Percentiles rank a stretch among this genome's conserved stretches.
Conservation (phyloP, 164 flowering plant species). For the Aristolochia californica region DNA sequence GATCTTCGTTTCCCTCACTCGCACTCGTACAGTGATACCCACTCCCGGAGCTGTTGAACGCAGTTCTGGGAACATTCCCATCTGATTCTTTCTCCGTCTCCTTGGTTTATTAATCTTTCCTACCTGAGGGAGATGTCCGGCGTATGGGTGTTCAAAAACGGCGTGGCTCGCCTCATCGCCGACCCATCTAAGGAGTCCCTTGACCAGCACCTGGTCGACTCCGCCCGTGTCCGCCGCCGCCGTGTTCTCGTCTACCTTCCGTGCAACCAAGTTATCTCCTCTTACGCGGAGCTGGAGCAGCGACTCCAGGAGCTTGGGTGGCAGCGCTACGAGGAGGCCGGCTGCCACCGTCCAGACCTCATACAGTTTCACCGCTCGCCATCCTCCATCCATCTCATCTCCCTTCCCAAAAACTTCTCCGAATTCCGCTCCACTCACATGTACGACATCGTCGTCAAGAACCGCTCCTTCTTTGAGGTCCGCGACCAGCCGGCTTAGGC, state of each 20-base stretch:
- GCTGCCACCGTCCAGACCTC: slow-evolving; percentile 14
- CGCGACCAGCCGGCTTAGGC: slow-evolving; percentile 16
- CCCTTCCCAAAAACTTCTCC: slow-evolving; percentile 31
- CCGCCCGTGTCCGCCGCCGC: slow-evolving; percentile 30
- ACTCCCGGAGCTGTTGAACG: too few relatives aligned
- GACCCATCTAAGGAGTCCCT: slow-evolving; percentile 39
- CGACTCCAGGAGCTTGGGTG: slow-evolving; percentile 38
- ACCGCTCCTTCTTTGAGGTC: slow-evolving; percentile 44
- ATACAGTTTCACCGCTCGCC: slow-evolving; percentile 40
- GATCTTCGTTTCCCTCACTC: too few relatives aligned
- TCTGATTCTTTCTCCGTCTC: slow-evolving; percentile 1
- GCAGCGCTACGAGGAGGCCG: slow-evolving; percentile 25
- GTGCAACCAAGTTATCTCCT: slow-evolving; percentile 25
- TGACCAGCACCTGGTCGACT: slow-evolving; percentile 26
- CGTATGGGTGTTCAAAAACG: slow-evolving; percentile 43
- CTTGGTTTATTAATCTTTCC: background rate
- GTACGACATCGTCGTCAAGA: slow-evolving; percentile 61
- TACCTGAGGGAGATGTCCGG: slow-evolving; percentile 25
- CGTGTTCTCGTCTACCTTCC: slow-evolving; percentile 37
- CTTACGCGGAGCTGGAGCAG: slow-evolving; percentile 35
- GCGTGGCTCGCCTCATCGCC: slow-evolving; percentile 28
- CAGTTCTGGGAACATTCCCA: too few relatives aligned
- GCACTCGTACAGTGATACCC: too few relatives aligned
- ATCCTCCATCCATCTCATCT: slow-evolving; percentile 27
- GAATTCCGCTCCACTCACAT: slow-evolving; percentile 33